phyloP scores from a whole-genome alignment of 192 early-diverging fungal genomes.

The Coemansia sp. region DNA sequence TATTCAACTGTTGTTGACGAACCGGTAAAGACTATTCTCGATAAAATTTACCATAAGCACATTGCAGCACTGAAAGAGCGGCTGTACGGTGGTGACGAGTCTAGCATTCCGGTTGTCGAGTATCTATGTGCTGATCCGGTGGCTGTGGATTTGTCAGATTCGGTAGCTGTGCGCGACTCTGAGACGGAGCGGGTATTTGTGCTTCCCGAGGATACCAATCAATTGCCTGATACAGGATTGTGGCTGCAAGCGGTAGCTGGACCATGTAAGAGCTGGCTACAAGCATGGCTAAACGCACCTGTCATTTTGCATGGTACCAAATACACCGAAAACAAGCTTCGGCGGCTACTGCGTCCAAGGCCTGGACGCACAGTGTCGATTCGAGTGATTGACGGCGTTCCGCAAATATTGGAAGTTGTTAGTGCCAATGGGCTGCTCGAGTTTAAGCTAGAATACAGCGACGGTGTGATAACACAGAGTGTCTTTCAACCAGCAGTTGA shows the following conservation, averaged over 20 bases:
- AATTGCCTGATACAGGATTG: constrained; percentile 23
- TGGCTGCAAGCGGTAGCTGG: constrained; percentile 78
- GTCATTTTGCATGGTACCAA: constrained; percentile 69
- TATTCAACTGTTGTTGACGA: constrained; percentile 74
- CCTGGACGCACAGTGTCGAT: constrained; percentile 42
- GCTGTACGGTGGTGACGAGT: constrained; percentile 64
- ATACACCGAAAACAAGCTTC: constrained; percentile 60
- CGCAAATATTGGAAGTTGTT: neutral
- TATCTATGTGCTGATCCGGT: constrained; percentile 59
- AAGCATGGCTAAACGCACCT: constrained; percentile 70
- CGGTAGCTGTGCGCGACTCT: neutral
- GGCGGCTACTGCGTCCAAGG: constrained; percentile 60
- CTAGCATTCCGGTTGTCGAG: constrained; percentile 73
- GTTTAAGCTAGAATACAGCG: constrained; percentile 77
- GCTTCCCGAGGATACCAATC: neutral
- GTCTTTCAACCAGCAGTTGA: constrained; percentile 44
- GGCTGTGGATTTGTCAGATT: neutral
- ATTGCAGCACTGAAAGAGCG: constrained; percentile 70
- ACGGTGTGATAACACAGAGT: constrained; percentile 53
- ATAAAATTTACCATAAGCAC: constrained; percentile 77
- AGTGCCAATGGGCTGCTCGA: constrained; percentile 63
- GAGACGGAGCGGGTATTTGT: constrained; percentile 7
- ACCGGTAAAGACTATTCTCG: constrained; percentile 87
- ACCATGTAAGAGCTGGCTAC: constrained; percentile 72
- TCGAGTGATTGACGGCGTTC: neutral